Evolutionary conservation across 139 green algal genomes (phyloP), one percentile per base, ranked within the genome.

Genomic region (Ostreobium quekettii): DNA sequence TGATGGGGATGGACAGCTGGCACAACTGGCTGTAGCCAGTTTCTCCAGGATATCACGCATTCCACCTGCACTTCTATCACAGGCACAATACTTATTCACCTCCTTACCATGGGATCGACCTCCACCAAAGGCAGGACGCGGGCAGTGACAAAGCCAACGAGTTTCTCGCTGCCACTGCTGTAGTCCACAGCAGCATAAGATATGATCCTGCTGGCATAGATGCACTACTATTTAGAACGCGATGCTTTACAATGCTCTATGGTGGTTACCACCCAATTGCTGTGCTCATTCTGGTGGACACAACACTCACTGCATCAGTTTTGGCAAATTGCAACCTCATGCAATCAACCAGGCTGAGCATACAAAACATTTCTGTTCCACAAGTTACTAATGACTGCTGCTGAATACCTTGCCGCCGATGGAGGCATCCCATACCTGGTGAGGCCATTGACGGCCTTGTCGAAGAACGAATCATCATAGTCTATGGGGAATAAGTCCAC

Each of bases 401-500:
- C 42, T 53, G 15, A 53, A 53, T 53, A 53, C 42, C 19, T 53
- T 53, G 42, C 42, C 11, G 15, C 11, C 19, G 19, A 53, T 53
- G 42, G 15, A 53, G 15, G 19, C 19, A 53, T 53, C 42, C 42
- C 42, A 53, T 53, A 53, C 42, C 42, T 53, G 11, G 42, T 19
- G 15, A 53, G 11, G 19, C 42, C 42, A 53, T 53, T 53, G 15
- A 53, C 42, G 19, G 42, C 42, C 19, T 53, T 53, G 15, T 11
- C 11, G 24, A 68, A 68, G 35, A 68, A 68, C 36, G 35, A 36
- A 36, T 68, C 61, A 15, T 68, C 61, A 37, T 68, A 68, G 36
- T 68, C 61, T 6, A 68, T 56, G 29, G 61, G 61, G 35, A 68
- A 68, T 7, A 68, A 37, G 24, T 68, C 61, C 7, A 49, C 32